phyloP scores from a whole-genome alignment of 805 yeast genomes.

The Candida odintsovae region DNA sequence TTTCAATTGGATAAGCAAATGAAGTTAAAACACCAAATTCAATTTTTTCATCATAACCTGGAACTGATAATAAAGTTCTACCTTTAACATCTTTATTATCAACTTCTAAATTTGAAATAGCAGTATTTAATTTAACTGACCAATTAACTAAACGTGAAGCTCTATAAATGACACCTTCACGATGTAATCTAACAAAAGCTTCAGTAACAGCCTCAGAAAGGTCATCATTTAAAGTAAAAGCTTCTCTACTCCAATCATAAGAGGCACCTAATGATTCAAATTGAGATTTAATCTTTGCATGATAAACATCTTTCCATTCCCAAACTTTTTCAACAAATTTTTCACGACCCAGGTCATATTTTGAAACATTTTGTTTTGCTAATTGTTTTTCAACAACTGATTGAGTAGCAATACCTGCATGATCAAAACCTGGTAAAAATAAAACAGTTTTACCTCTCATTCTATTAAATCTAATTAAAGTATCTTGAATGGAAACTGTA shows the following conservation, averaged over 20 bases:
- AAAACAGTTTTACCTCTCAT: slow-evolving; percentile 95
- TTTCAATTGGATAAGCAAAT: slow-evolving; percentile 85
- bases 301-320: slow-evolving; percentile 98
- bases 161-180: slow-evolving; percentile 93
- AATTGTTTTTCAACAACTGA: slow-evolving; percentile 95
- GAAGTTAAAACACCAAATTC: slow-evolving; percentile 98
- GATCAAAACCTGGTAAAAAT: slow-evolving; percentile 95
- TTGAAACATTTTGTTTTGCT: slow-evolving; percentile 75
- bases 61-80: slow-evolving; percentile 74
- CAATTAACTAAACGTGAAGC: slow-evolving; percentile 92
- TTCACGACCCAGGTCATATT: slow-evolving; percentile 95
- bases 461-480: slow-evolving; percentile 89
- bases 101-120: slow-evolving; percentile 93
- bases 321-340: slow-evolving; percentile 82
- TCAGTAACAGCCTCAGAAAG: slow-evolving; percentile 78
- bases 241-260: slow-evolving; percentile 93
- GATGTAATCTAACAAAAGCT: slow-evolving; percentile 86
- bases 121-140: slow-evolving; percentile 93
- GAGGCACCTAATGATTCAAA: slow-evolving; percentile 90
- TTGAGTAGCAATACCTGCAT: slow-evolving; percentile 98
- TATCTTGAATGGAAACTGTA: slow-evolving; percentile 91
- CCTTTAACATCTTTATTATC: slow-evolving; percentile 88
- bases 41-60: slow-evolving; percentile 83
- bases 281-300: slow-evolving; percentile 76
- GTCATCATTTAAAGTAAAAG: slow-evolving; percentile 82